phyloP scores from a whole-genome alignment of 148 eudicot genomes.

The Cornus kousa region DNA sequence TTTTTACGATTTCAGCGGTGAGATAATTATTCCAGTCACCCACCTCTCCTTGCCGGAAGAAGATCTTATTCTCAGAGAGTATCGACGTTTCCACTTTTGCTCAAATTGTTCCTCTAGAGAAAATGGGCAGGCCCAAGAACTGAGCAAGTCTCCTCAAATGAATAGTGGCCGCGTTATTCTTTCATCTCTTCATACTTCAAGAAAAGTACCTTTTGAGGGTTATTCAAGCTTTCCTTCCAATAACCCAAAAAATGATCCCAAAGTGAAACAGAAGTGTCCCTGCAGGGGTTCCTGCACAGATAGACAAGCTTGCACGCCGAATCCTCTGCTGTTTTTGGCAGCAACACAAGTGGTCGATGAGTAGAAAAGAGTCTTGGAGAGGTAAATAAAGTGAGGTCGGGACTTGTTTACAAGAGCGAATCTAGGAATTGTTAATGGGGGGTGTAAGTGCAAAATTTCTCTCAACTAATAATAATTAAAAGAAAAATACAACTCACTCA shows the following conservation, averaged over 20 bases:
- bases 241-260: constrained; percentile 34
- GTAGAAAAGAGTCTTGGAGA: constrained; percentile 46
- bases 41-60: constrained; percentile 40
- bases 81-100: no score
- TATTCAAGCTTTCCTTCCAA: constrained; percentile 23
- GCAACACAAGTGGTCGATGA: constrained; percentile 27
- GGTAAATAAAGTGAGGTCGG: constrained; percentile 18
- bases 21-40: constrained; percentile 53
- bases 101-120: no score
- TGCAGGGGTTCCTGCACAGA: not conserved
- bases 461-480: no score
- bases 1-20: constrained; percentile 29
- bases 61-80: constrained; percentile 15
- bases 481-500: no score
- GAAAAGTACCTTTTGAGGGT: constrained; percentile 18
- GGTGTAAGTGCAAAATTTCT: no score
- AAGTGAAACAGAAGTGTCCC: constrained; percentile 25
- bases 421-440: no score
- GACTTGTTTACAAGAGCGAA: constrained; percentile 18
- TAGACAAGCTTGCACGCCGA: not conserved
- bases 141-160: constrained; percentile 34
- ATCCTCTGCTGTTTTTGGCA: not conserved
- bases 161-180: constrained; percentile 20
- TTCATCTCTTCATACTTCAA: constrained; percentile 36
- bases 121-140: constrained; percentile 6